Evolutionary conservation across 2,329 filamentous ascomycete genomes (phyloP).

Genomic region (Aspergillus viridinutans): DNA sequence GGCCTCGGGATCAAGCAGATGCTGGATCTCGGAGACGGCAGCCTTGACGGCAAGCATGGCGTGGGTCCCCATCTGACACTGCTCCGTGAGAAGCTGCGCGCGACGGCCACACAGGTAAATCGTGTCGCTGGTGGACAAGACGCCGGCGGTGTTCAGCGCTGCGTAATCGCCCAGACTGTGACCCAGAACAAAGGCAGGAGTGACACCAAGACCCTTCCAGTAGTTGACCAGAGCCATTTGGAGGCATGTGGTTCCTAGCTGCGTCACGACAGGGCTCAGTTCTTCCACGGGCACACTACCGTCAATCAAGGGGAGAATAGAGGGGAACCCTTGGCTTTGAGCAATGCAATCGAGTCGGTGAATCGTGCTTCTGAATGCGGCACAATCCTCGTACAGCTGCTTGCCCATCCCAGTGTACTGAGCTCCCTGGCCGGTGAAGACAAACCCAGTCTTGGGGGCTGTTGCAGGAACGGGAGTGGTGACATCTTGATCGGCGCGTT

Average conservation of each 20-base stretch:
- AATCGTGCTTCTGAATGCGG: slow-evolving; percentile 29
- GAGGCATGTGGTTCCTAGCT: slow-evolving; percentile 37
- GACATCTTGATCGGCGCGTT: slow-evolving; percentile 15
- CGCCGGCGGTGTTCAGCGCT: slow-evolving; percentile 37
- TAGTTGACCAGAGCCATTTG: slow-evolving; percentile 38
- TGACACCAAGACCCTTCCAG: slow-evolving; percentile 35
- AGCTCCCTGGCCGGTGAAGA: slow-evolving; percentile 40
- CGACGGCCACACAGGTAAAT: slow-evolving; percentile 40
- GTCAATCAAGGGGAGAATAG: slow-evolving; percentile 34
- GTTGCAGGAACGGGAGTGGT: slow-evolving; percentile 26
- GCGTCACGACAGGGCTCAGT: slow-evolving; percentile 28
- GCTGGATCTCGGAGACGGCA: slow-evolving; percentile 30
- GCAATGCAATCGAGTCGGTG: slow-evolving; percentile 29
- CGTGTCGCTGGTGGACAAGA: slow-evolving; percentile 34
- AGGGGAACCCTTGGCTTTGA: slow-evolving; percentile 32
- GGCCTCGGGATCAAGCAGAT: slow-evolving; percentile 26
- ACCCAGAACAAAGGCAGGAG: slow-evolving; percentile 36
- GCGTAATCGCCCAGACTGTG: slow-evolving; percentile 43
- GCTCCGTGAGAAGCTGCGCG: slow-evolving; percentile 38
- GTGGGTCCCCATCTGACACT: slow-evolving; percentile 40
- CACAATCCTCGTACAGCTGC: slow-evolving; percentile 30
- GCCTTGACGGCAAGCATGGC: slow-evolving; percentile 44
- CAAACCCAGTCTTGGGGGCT: slow-evolving; percentile 29
- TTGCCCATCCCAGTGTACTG: slow-evolving; percentile 36
- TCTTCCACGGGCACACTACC: slow-evolving; percentile 27